These are phyloP conservation scores for Aquilaria malaccensis DNA, from an alignment of 345 rosid species.

Conservation along the genomic window DNA sequence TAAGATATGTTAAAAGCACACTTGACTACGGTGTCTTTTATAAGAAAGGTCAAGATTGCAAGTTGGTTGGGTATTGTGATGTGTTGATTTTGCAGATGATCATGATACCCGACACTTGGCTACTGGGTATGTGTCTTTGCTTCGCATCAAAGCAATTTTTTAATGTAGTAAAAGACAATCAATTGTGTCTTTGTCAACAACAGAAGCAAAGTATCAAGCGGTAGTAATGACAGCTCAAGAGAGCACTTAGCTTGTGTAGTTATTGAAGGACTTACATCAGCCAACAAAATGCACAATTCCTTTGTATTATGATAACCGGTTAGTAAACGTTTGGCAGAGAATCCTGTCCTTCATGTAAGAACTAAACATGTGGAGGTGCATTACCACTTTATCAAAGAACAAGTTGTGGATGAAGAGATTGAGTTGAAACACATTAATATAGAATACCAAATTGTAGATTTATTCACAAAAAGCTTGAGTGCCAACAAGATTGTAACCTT, in stretches of 20 bases:
- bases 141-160: not conserved
- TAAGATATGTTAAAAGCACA: conserved; percentile 7
- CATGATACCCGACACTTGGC: not conserved
- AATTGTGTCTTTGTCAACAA: conserved; percentile 4
- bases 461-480: conserved; percentile 7
- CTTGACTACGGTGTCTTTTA: not conserved
- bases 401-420: not conserved
- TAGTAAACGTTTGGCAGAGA: not conserved
- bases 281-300: not conserved
- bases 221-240: conserved; percentile 5
- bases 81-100: not conserved
- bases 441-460: conserved; percentile 1
- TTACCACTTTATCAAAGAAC: conserved; percentile 7
- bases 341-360: conserved; percentile 3
- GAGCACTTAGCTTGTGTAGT: not conserved
- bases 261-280: not conserved
- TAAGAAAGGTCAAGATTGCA: not conserved
- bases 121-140: conserved; percentile 1
- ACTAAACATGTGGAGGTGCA: conserved; percentile 6
- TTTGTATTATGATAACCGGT: conserved; percentile 3
- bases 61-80: not conserved
- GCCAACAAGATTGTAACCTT: not conserved
- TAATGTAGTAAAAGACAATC: conserved; percentile 9
- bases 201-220: conserved; percentile 5
- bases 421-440: conserved; percentile 4